Base-by-base conservation (phyloP, 2,329 filamentous ascomycete species). In the Phaeoacremonium minimum region DNA sequence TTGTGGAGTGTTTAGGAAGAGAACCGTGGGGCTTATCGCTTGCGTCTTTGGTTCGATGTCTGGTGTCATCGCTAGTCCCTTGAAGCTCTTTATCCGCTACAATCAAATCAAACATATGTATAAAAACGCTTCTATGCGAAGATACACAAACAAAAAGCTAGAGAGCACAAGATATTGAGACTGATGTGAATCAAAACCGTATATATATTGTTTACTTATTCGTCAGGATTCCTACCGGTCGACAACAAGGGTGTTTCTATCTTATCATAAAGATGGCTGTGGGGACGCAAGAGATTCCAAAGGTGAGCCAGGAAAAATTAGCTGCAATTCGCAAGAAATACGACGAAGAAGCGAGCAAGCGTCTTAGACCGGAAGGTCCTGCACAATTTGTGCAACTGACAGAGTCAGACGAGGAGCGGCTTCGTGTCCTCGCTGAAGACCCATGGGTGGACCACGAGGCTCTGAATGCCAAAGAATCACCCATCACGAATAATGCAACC, bases 391-490 rank as follows among this genome's bases (percentile, higher is more conserved):
- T 58, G 4, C 48, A 57, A 15, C 49, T 61, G 6, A 40, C 40
- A 9, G 28, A 45, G 4, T 40, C 47, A n/a, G 39, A 39, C 12
- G 39, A 46, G 16, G 46, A 49, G 18, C 38, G 44, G 2, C 30
- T 55, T 19, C 41, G 42, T 13, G 40, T 46, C 3, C 47, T 66
- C 6, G 48, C 40, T 6, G 36, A 48, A 1, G 63, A 66, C 36
- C 59, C 59, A 0, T 65, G 58, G 53, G 58, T 46, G 6, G 53
- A 63, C 41, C 53, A 60, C 26, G 52, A 47, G 0, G 47, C 49
- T 0, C 47, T 59, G 7, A 60, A 59, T 32, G 44, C 47, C 2
- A 43, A 38, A 11, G 14, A 33, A 4, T 41, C 46, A 1, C 37
- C 42, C 3, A 45, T 61, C 30, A 37, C 37, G 9, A 44, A 59